Evolutionary conservation across 2,329 filamentous ascomycete species (phyloP).

Genomic region (Talaromyces amestolkiae): DNA sequence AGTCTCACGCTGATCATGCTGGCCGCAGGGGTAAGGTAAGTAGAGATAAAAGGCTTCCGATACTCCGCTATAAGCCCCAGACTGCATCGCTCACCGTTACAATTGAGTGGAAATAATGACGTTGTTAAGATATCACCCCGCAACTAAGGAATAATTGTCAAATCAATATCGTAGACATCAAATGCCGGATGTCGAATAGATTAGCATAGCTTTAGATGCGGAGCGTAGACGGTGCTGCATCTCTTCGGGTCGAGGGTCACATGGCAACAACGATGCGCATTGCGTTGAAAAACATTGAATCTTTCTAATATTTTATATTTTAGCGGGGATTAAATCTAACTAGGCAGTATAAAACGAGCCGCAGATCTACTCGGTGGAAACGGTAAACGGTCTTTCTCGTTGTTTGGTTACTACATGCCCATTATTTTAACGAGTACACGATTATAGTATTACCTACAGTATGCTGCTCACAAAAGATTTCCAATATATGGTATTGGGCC

Average conservation of each 20-base stretch:
- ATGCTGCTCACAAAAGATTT: not conserved
- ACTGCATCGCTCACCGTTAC: not conserved
- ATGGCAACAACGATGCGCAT: not conserved
- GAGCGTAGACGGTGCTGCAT: not conserved
- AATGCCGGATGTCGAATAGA: not conserved
- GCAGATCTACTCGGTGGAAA: not conserved
- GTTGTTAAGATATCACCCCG: not conserved
- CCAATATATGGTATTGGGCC: not conserved
- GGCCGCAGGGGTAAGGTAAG: not conserved
- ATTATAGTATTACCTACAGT: not conserved
- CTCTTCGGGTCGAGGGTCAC: not conserved
- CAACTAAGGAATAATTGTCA: not conserved
- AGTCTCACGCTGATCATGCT: not conserved
- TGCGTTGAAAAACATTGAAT: not conserved
- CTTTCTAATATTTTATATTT: not conserved
- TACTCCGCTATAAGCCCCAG: conserved; percentile 2
- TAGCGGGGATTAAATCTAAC: not conserved
- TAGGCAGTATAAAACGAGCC: not conserved
- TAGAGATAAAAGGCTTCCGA: not conserved
- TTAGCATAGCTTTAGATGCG: not conserved
- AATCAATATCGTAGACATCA: not conserved
- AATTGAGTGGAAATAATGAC: not conserved
- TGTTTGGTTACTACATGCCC: not conserved
- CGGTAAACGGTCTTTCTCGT: not conserved
- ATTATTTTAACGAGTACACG: not conserved